These are phyloP conservation scores for Camellia oleifera DNA, from an alignment of 179 eudicot genomes.

Conservation along the genomic window DNA sequence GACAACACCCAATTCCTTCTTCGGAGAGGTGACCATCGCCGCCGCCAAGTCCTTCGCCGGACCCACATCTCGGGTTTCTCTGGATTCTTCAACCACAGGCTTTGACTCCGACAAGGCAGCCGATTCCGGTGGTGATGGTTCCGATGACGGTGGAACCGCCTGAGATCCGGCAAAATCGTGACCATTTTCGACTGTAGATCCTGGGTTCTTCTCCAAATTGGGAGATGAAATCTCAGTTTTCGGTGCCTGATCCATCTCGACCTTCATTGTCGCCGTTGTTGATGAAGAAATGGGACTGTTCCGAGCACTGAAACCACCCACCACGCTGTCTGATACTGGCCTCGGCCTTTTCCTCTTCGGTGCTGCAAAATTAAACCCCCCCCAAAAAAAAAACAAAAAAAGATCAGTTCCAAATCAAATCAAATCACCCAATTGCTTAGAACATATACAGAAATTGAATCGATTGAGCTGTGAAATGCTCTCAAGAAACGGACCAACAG, in stretches of 20 bases:
- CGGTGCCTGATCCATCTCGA: conserved; percentile 43
- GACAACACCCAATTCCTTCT: conserved; percentile 42
- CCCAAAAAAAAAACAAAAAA: background rate
- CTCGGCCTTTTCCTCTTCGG: conserved; percentile 85
- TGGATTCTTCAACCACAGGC: conserved; percentile 27
- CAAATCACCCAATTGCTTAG: background rate
- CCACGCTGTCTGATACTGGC: conserved; percentile 49
- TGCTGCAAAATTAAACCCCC: conserved; percentile 38
- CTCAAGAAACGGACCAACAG: conserved; percentile 48
- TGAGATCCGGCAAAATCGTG: conserved; percentile 27
- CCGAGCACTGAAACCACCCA: conserved; percentile 22
- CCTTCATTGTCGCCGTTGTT: conserved; percentile 24
- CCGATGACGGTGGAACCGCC: conserved; percentile 9
- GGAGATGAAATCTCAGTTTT: conserved; percentile 42
- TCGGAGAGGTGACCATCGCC: conserved; percentile 29
- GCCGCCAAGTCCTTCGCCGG: conserved; percentile 53
- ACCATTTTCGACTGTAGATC: conserved; percentile 39
- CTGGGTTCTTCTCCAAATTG: conserved; percentile 38
- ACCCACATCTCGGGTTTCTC: conserved; percentile 35
- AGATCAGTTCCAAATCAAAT: too few relatives aligned
- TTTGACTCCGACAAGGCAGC: conserved; percentile 17
- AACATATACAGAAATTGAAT: background rate
- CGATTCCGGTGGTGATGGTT: conserved; percentile 6
- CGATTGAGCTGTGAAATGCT: conserved; percentile 6
- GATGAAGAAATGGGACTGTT: conserved; percentile 38